Evolutionary conservation across 257 asterid species (phyloP).

Genomic region (Verbascum thapsus): DNA sequence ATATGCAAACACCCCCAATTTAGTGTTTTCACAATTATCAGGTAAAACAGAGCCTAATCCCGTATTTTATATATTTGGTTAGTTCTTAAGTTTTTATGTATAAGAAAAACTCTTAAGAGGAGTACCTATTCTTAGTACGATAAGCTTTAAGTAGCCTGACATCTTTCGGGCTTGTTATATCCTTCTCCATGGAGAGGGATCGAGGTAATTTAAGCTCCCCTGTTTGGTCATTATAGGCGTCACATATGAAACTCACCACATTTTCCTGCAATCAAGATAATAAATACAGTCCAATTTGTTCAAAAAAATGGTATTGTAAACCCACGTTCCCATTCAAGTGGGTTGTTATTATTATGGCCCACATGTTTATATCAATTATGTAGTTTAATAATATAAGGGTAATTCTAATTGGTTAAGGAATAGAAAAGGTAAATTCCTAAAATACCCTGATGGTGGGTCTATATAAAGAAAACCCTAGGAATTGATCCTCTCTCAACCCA

Average conservation of each 20-base stretch:
- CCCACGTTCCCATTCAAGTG: too few relatives aligned
- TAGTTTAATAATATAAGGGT: too few relatives aligned
- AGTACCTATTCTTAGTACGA: constrained; percentile 73
- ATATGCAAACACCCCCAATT: constrained; percentile 23
- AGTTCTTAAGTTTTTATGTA: not conserved
- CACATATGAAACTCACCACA: constrained; percentile 67
- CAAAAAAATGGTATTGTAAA: too few relatives aligned
- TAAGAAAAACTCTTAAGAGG: not conserved
- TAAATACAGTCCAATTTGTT: constrained; percentile 5
- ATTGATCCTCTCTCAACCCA: too few relatives aligned
- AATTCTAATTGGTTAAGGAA: too few relatives aligned
- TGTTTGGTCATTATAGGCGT: constrained; percentile 54
- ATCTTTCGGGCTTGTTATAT: constrained; percentile 49
- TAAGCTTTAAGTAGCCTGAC: constrained; percentile 60
- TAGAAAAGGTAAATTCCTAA: too few relatives aligned
- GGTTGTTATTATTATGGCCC: too few relatives aligned
- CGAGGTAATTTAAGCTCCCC: constrained; percentile 63
- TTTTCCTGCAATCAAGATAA: constrained; percentile 52
- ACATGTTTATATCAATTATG: too few relatives aligned
- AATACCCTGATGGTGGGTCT: too few relatives aligned
- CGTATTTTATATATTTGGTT: not conserved
- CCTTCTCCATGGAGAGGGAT: constrained; percentile 74
- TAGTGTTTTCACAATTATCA: not conserved
- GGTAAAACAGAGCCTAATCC: not conserved
- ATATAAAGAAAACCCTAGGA: too few relatives aligned